A percentile compares a stretch with the other conserved stretches of the same genome.
These are phyloP conservation scores for Sporothrix sp. DNA, from an alignment of 2,329 filamentous ascomycete genomes.

Conservation along the genomic window DNA sequence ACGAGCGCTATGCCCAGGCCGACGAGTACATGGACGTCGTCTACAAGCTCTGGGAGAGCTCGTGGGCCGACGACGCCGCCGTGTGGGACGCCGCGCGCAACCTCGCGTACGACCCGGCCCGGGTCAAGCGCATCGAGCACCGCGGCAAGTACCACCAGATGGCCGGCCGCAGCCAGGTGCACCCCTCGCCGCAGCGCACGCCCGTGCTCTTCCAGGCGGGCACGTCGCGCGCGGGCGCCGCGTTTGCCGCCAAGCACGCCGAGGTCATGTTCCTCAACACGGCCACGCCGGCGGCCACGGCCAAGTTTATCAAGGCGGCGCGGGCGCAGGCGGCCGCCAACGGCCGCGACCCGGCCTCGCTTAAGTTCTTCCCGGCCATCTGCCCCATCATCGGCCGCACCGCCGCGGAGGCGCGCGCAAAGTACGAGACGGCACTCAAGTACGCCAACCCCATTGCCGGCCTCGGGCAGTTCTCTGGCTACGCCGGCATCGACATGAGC, in stretches of 20 bases:
- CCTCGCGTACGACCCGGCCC: conserved; percentile 2
- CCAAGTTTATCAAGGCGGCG: conserved; percentile 5
- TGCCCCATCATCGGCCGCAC: conserved; percentile 18
- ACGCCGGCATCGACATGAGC: conserved; percentile 21
- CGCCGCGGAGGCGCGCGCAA: conserved; percentile 18
- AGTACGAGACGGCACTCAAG: conserved; percentile 14
- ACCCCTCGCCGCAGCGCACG: conserved; percentile 13
- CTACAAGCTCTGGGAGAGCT: conserved; percentile 16
- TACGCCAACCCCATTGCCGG: conserved; percentile 16
- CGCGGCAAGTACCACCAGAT: conserved; percentile 11
- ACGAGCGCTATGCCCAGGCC: conserved; percentile 17
- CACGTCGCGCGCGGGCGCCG: conserved; percentile 16
- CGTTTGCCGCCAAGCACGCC: conserved; percentile 19
- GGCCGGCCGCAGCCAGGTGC: conserved; percentile 3
- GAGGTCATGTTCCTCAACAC: conserved; percentile 14
- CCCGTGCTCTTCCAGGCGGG: conserved; percentile 19
- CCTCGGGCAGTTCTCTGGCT: conserved; percentile 20
- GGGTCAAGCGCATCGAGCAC: conserved; percentile 9
- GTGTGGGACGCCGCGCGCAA: background rate
- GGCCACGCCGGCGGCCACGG: background rate
- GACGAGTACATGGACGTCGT: conserved; percentile 18
- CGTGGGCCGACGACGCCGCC: conserved; percentile 7
- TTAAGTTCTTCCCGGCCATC: conserved; percentile 20
- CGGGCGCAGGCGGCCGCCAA: conserved; percentile 9
- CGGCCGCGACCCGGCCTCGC: conserved; percentile 15